Conservation (phyloP, 768 basidiomycete genomes). For the Brasilioporus rufonigricans region DNA sequence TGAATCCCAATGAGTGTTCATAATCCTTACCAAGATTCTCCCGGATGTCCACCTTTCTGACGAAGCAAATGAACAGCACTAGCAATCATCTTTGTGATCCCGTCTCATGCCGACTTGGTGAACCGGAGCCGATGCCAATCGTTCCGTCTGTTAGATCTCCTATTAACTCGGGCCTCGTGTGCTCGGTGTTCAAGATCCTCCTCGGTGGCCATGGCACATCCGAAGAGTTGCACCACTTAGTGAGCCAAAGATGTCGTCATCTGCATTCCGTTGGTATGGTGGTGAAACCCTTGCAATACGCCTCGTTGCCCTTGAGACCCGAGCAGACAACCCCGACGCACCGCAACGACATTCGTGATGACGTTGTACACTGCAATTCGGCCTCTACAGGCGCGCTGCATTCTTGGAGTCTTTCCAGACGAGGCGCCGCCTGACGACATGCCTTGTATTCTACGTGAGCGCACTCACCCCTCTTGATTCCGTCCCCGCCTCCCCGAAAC, state of each 20-base stretch:
- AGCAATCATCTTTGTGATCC: background rate
- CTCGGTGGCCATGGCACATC: background rate
- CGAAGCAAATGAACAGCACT: background rate
- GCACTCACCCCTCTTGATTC: background rate
- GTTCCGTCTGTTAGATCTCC: background rate
- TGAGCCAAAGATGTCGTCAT: background rate
- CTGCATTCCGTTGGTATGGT: background rate
- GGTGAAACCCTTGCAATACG: background rate
- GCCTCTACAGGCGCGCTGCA: background rate
- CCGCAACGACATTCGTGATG: background rate
- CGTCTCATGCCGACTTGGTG: background rate
- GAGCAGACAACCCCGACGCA: background rate
- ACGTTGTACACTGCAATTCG: slow-evolving; percentile 7
- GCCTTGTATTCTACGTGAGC: slow-evolving; percentile 1
- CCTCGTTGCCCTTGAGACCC: slow-evolving; percentile 8
- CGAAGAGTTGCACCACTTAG: background rate
- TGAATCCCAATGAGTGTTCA: slow-evolving; percentile 18
- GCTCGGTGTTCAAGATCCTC: background rate
- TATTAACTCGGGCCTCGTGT: background rate
- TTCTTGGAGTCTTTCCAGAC: background rate
- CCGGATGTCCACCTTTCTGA: background rate
- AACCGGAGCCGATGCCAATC: background rate
- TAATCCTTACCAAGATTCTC: slow-evolving; percentile 1
- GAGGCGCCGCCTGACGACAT: background rate
- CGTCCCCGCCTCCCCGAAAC: background rate